These are phyloP conservation scores for Leccinum broughii DNA, from an alignment of 768 basidiomycete genomes.

Conservation along the genomic window DNA sequence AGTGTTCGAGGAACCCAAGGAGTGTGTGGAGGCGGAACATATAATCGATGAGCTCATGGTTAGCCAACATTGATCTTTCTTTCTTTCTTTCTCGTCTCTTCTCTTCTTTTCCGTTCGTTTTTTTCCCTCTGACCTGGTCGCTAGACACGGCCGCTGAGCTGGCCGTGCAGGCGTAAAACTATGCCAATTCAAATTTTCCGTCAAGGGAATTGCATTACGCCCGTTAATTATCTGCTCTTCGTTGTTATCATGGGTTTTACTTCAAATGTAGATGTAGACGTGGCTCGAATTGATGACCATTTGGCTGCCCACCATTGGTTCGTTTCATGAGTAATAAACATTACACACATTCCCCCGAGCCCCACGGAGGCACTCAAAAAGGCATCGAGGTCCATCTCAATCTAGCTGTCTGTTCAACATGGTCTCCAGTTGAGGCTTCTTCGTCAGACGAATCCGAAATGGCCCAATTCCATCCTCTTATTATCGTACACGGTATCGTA, in stretches of 20 bases:
- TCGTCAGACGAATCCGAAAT: neutral
- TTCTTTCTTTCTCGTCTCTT: neutral
- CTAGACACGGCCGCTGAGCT: neutral
- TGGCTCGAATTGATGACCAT: neutral
- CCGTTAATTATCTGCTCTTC: neutral
- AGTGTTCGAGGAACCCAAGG: slow-evolving; percentile 65
- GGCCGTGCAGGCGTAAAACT: neutral
- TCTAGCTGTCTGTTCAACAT: neutral
- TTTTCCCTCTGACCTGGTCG: neutral
- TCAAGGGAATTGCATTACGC: neutral
- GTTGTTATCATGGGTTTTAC: neutral
- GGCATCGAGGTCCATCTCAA: neutral
- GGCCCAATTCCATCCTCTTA: neutral
- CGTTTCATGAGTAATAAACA: neutral
- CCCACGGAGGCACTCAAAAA: neutral
- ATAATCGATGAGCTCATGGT: slow-evolving; percentile 34
- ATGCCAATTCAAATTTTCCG: neutral
- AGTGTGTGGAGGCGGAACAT: slow-evolving; percentile 63
- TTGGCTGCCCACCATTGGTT: neutral
- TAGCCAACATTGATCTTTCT: neutral
- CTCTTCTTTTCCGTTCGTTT: neutral
- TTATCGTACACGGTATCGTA: slow-evolving; percentile 6
- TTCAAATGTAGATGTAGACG: neutral
- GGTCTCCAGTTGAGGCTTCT: neutral
- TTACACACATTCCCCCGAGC: neutral